phyloP scores from a whole-genome alignment of 495 filamentous ascomycete species.

The Lindgomyces ingoldianus region DNA sequence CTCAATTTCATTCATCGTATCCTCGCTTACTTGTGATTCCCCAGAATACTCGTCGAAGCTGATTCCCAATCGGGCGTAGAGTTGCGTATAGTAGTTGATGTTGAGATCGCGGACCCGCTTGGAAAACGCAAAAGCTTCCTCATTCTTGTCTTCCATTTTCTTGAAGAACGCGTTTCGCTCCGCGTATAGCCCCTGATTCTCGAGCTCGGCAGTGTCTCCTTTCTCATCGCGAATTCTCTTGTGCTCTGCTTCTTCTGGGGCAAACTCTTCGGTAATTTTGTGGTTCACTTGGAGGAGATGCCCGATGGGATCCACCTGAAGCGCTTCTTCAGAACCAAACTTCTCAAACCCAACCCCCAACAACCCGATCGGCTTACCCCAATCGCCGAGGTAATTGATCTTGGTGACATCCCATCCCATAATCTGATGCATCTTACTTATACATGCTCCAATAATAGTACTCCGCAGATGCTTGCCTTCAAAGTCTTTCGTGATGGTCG shows the following conservation, averaged over 20 bases:
- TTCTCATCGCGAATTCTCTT: constrained; percentile 22
- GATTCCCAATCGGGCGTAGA: constrained; percentile 23
- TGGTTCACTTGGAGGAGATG: constrained; percentile 68
- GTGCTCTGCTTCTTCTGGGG: constrained; percentile 20
- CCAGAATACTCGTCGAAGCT: constrained; percentile 32
- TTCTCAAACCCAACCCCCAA: constrained; percentile 60
- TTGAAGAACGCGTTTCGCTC: constrained; percentile 28
- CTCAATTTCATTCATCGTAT: constrained; percentile 57
- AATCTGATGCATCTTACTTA: constrained; percentile 54
- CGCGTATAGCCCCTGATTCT: constrained; percentile 21
- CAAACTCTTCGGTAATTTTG: constrained; percentile 46
- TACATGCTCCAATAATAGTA: constrained; percentile 67
- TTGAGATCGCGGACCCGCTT: constrained; percentile 23
- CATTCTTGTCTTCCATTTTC: constrained; percentile 24
- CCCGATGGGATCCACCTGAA: constrained; percentile 61
- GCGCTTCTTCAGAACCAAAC: constrained; percentile 60
- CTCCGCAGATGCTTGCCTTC: constrained; percentile 67
- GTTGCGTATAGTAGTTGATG: constrained; percentile 18
- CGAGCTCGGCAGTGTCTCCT: constrained; percentile 14
- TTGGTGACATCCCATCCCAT: constrained; percentile 49
- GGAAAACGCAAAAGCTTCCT: constrained; percentile 20
- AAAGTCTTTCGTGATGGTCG: constrained; percentile 69
- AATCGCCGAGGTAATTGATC: constrained; percentile 70
- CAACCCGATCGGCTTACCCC: constrained; percentile 68
- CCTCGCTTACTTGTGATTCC: constrained; percentile 46